Base-by-base conservation (phyloP, 768 basidiomycete genomes). In the Phaeotremella fagi region DNA sequence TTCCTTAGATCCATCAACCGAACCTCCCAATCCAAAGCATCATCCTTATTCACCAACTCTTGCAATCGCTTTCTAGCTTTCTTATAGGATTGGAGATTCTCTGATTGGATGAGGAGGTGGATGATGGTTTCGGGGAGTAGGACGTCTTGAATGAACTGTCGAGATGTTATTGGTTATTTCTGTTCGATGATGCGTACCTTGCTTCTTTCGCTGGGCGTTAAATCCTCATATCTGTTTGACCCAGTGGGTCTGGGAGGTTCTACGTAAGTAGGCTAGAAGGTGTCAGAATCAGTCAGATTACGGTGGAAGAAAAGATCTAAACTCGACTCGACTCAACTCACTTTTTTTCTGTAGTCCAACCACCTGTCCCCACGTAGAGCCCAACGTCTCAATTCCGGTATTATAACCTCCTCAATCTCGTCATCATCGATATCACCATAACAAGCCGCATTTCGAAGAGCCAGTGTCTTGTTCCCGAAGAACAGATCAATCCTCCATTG, bases 321-420 rank as follows among this genome's bases (percentile, higher is more conserved):
- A n/a, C n/a, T 16, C 5, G 45, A 28, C 18, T 6, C 26, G 20
- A 25, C 11, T 24, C 22, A 16, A 22, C 18, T 22, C 18, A 29
- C 31, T 16, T n/a, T n/a, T 12, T 35, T 49, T 16, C n/a, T 11
- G 4, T 28, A 4, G 24, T 9, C 31, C 14, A 25, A 24, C 35
- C 24, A 24, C 18, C 38, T 28, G 15, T 50, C 48, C 20, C 31
- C 48, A 20, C 57, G 33, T 22, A 65, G 31, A 27, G 57, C 64
- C 66, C 66, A 71, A 35, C 70, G 36, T 45, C 46, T 33, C 42
- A 71, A 38, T 45, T 68, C 64, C 2, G 70, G 67, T 4, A 71
- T 25, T 26, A 68, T 48, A 4, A 62, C 44, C 2, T 60, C 47
- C 3, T 50, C 54, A 3, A 61, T 29, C n/a, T 64, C 59, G 1